A percentile compares a stretch with the other conserved stretches of the same genome.
phyloP scores from a whole-genome alignment of 2,329 filamentous ascomycete genomes.

The Chaetomiaceae sp. region DNA sequence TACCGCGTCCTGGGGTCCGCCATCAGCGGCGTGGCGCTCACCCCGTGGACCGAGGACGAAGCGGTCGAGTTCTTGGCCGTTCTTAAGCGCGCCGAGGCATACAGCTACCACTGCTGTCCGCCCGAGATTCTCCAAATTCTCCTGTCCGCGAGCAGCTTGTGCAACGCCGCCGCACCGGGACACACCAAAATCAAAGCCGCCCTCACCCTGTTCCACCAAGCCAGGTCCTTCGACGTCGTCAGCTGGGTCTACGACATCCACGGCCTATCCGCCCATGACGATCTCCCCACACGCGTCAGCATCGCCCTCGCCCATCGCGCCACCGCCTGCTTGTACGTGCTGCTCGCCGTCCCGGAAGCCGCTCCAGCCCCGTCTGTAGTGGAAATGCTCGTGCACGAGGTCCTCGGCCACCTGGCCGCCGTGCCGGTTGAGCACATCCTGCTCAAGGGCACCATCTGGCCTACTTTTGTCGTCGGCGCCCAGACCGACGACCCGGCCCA shows the following conservation, averaged over 20 bases:
- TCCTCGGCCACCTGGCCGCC: conserved; percentile 43
- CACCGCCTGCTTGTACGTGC: conserved; percentile 43
- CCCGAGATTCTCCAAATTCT: conserved; percentile 42
- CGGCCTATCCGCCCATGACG: conserved; percentile 33
- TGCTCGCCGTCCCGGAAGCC: conserved; percentile 32
- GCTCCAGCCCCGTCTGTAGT: conserved; percentile 28
- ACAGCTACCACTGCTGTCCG: conserved; percentile 46
- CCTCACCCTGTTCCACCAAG: conserved; percentile 30
- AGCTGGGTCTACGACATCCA: conserved; percentile 38
- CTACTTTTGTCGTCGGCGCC: conserved; percentile 52
- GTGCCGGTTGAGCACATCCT: conserved; percentile 48
- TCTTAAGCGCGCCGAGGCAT: conserved; percentile 38
- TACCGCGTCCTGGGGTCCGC: conserved; percentile 46
- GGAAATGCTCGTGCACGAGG: conserved; percentile 39
- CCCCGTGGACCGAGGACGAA: conserved; percentile 34
- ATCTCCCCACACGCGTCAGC: conserved; percentile 36
- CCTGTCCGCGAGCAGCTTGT: conserved; percentile 40
- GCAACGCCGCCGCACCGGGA: conserved; percentile 6
- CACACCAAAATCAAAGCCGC: conserved; percentile 14
- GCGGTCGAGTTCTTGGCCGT: conserved; percentile 36
- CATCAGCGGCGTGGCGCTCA: conserved; percentile 33
- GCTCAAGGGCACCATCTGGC: conserved; percentile 55
- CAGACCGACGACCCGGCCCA: conserved; percentile 41
- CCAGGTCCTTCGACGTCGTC: conserved; percentile 38
- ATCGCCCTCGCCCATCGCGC: conserved; percentile 42